A percentile compares a stretch with the other conserved stretches of the same genome.
phyloP scores from a whole-genome alignment of 192 early-diverging fungal species.

The Phlyctochytrium arcticum region DNA sequence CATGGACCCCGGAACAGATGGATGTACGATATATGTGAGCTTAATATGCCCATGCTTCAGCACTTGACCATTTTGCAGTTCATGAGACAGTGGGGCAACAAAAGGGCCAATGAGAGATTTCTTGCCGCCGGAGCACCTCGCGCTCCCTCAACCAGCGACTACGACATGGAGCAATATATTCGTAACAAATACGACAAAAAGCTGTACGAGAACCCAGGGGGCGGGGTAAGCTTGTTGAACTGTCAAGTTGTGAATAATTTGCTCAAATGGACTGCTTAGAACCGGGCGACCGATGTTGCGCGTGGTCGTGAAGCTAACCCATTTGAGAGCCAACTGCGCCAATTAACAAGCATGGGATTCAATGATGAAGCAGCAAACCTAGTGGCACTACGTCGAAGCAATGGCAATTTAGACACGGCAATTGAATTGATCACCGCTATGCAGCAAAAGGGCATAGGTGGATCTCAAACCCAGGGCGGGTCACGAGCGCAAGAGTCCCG shows the following conservation, averaged over 20 bases:
- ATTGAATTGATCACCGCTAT: conserved; percentile 51
- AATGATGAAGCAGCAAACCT: conserved; percentile 62
- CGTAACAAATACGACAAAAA: conserved; percentile 86
- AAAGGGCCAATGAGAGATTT: conserved; percentile 29
- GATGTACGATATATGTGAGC: conserved; percentile 45
- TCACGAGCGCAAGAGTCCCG: background rate
- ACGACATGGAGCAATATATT: conserved; percentile 81
- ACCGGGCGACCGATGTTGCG: background rate
- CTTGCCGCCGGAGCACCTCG: conserved; percentile 22
- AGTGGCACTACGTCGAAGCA: conserved; percentile 62
- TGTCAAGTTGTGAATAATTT: background rate
- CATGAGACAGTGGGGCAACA: conserved; percentile 39
- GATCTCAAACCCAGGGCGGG: background rate
- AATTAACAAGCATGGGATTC: conserved; percentile 79
- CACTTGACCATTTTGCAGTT: background rate
- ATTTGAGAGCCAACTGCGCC: conserved; percentile 29
- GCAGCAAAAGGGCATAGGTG: background rate
- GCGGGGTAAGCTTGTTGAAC: conserved; percentile 5
- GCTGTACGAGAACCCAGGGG: conserved; percentile 45
- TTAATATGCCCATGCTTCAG: background rate
- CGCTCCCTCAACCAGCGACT: conserved; percentile 1
- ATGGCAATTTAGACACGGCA: conserved; percentile 71
- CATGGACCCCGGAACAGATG: conserved; percentile 83
- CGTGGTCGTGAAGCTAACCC: conserved; percentile 15
- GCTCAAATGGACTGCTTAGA: background rate